Base-by-base conservation (phyloP, 2,329 filamentous ascomycete genomes). In the Diaporthe citriasiana region DNA sequence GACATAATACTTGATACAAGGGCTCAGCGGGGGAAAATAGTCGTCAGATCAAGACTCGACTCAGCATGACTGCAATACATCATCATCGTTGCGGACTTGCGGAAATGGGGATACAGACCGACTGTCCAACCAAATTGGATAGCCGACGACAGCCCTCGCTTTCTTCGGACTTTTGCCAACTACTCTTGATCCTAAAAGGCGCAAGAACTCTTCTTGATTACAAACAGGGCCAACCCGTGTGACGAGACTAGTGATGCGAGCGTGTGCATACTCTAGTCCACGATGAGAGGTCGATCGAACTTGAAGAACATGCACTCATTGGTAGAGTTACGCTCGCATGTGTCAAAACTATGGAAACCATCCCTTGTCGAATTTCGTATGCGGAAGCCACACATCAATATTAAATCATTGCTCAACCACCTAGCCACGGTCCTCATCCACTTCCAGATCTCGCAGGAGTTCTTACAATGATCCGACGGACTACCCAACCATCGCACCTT, bases 161-260 rank as follows among this genome's bases (percentile, higher is more conserved):
- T 50, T 66, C 60, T 30, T 66, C 60, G 60, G 60, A 66, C 60
- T 66, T 25, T 9, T 30, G 35, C 27, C 12, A 50, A 50, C 8
- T 4, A 25, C 30, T 25, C 50, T 66, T 50, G 42, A 50, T 22
- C 51, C 27, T 35, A 50, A 19, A 30, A 50, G 30, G 42, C 42
- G 42, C 47, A 33, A 65, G 12, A 30, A n/a, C 27, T 65, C 60
- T 35, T 35, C 27, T 12, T 47, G 42, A 5, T 35, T 9, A 4
- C 33, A 12, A 27, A 50, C 27, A 35, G 27, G 10, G 47, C 7
- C 10, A 33, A 35, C 12, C n/a, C 42, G 42, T 50, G 30, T 50
- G 19, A 33, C 30, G 42, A 25, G 42, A 35, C 60, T 50, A 25
- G 42, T 35, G 25, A 35, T 30, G 1, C 30, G 27, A 35, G 10